phyloP scores from a whole-genome alignment of 805 yeast species.

The Groenewaldozyma tartarivorans region DNA sequence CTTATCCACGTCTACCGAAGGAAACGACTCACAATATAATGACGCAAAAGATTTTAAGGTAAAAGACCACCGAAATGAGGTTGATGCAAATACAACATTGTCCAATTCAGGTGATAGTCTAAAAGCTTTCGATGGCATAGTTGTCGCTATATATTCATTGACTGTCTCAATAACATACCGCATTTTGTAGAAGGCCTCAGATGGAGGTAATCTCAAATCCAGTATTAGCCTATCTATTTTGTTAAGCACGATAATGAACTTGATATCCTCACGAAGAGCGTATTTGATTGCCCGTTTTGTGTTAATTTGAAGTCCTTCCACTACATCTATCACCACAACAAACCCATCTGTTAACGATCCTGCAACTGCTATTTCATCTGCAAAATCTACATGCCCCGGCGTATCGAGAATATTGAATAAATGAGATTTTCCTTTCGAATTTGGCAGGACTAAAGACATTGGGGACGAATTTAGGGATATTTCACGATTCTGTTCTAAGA shows the following conservation, averaged over 20 bases:
- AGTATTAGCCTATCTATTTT: slow-evolving; percentile 79
- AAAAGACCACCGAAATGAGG: slow-evolving; percentile 54
- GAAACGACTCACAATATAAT: slow-evolving; percentile 33
- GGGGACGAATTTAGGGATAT: slow-evolving; percentile 56
- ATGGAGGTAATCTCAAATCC: slow-evolving; percentile 67
- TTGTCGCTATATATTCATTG: slow-evolving; percentile 40
- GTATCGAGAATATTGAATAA: slow-evolving; percentile 65
- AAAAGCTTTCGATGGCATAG: slow-evolving; percentile 17
- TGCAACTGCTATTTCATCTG: slow-evolving; percentile 60
- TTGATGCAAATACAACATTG: slow-evolving; percentile 70
- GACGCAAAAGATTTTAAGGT: slow-evolving; percentile 55
- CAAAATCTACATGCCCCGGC: slow-evolving; percentile 86
- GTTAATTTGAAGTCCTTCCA: slow-evolving; percentile 68
- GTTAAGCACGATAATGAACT: slow-evolving; percentile 56
- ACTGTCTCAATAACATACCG: slow-evolving; percentile 50
- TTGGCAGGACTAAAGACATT: slow-evolving; percentile 49
- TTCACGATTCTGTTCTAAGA: slow-evolving; percentile 61
- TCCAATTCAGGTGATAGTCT: slow-evolving; percentile 49
- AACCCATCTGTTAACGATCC: slow-evolving; percentile 55
- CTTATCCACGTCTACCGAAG: slow-evolving; percentile 26
- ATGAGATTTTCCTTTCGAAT: slow-evolving; percentile 43
- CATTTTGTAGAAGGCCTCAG: slow-evolving; percentile 64
- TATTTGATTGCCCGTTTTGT: slow-evolving; percentile 41
- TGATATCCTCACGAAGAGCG: slow-evolving; percentile 40
- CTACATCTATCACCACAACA: slow-evolving; percentile 66